phyloP scores from a whole-genome alignment of 2,329 filamentous ascomycete species.

The Alternaria sp. region DNA sequence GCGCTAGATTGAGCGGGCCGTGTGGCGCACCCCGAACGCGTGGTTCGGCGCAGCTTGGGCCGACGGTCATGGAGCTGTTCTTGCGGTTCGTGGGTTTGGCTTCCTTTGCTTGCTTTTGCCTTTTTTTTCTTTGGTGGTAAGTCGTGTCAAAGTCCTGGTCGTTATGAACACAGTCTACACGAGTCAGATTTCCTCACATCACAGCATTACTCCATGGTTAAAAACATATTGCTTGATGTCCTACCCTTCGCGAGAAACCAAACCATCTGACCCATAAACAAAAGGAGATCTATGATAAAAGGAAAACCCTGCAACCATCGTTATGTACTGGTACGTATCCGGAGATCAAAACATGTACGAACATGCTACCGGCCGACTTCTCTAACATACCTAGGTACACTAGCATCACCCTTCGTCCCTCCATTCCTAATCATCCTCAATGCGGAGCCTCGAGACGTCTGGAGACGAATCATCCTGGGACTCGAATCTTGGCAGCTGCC shows the following conservation, averaged over 20 bases:
- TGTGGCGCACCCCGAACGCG: conserved; percentile 1
- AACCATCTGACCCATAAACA: neutral
- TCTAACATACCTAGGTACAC: neutral
- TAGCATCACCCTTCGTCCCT: neutral
- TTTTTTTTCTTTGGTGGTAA: neutral
- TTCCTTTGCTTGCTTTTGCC: neutral
- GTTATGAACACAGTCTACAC: neutral
- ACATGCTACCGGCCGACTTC: neutral
- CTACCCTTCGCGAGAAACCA: neutral
- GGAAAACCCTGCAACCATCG: neutral
- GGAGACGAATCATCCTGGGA: neutral
- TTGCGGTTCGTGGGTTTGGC: neutral
- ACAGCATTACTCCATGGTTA: neutral
- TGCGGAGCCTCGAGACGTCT: neutral
- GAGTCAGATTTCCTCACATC: neutral
- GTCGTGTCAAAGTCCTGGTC: neutral
- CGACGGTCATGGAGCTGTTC: conserved; percentile 1
- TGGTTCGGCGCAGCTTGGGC: conserved; percentile 15
- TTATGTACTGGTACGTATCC: too few relatives aligned
- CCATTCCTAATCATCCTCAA: neutral
- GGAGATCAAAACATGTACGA: neutral
- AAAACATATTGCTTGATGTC: neutral
- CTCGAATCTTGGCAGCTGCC: neutral
- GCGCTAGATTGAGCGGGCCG: conserved; percentile 12
- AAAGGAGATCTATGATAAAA: neutral